Evolutionary conservation across 441 rosid species (phyloP), one percentile per base, ranked within the genome.

Genomic region (Croton setiger): DNA sequence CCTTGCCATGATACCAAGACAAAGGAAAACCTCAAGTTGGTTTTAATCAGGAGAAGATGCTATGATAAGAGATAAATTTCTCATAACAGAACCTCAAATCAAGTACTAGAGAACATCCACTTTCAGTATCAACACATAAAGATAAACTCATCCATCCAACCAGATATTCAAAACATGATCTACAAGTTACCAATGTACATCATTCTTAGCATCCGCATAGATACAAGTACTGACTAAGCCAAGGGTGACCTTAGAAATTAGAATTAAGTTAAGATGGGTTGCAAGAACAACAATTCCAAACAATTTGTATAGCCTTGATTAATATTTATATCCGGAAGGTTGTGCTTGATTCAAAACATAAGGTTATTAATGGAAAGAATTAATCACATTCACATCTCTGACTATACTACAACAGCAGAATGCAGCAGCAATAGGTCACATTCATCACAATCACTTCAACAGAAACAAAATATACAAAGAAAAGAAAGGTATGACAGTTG

Each of bases 391-490:
- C 9, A n/a, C 52, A 67, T 31, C 41, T 52, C 13, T 39, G 51
- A 51, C 31, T 27, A 27, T 27, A 2, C 49, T 27, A 54, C 13
- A 17, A 12, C 7, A 49, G 52, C 45, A 70, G 31, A 1, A 52
- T 17, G 27, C 55, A 62, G 17, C 35, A 31, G 57, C 39, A 69
- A 7, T 52, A 51, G 5, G 2, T 60, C 39, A 23, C 14, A 52
- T 51, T 69, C 59, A 49, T 60, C 57, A 68, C 21, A 44, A 69
- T 69, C 48, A 49, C 2, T 49, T 69, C 49, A 20, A 63, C 27
- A 61, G 33, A 61, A 60, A 71, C 23, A 27, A 27, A 27, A 27
- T 27, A 27, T 0, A 27, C 31, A 27, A 27, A 27, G 31, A 27
- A n/a, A 27, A 27, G 31, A 27, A 27, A 27, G 31, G 31, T 27